Conservation (phyloP, 345 rosid species). For the Gossypium longicalyx region DNA sequence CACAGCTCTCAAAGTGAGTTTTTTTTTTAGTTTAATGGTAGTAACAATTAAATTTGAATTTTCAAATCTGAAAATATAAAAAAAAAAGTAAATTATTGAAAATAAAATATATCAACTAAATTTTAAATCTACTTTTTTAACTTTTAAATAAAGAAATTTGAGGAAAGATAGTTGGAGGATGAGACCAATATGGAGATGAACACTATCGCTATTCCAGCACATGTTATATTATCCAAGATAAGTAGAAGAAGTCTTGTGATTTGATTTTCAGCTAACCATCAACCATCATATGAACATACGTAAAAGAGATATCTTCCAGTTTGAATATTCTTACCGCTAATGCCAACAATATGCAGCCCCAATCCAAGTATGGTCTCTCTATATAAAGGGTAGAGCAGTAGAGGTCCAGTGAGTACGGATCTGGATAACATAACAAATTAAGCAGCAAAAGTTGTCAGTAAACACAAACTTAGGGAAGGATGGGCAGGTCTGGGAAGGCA, state of each 20-base stretch:
- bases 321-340: neutral
- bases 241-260: neutral
- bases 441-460: neutral
- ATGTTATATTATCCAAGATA: neutral
- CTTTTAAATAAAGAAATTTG: too few species aligned
- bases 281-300: neutral
- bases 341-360: neutral
- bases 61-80: too few species aligned
- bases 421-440: neutral
- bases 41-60: too few species aligned
- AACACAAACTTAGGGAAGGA: neutral
- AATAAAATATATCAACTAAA: too few species aligned
- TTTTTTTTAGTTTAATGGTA: too few species aligned
- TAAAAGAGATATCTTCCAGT: neutral
- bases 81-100: too few species aligned
- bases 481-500: neutral
- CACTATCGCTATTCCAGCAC: too few species aligned
- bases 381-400: neutral
- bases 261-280: neutral
- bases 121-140: too few species aligned
- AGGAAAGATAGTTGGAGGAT: too few species aligned
- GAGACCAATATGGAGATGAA: too few species aligned
- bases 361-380: neutral
- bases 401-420: neutral
- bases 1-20: too few species aligned